Evolutionary conservation across 176 grass and related monocot species (phyloP).

Genomic region (Pontederia crassipes): DNA sequence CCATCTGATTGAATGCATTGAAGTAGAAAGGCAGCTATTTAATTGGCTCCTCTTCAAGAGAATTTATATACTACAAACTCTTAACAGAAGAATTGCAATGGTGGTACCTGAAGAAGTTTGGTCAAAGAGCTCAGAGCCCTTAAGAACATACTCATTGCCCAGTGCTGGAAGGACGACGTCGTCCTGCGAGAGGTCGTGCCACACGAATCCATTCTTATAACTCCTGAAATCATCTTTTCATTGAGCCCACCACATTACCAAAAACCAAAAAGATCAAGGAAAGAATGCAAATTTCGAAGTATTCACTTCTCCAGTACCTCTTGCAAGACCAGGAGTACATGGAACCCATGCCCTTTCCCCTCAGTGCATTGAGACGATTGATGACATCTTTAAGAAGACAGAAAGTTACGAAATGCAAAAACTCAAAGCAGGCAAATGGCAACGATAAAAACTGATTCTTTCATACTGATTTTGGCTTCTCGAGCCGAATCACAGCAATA

Average conservation of each 20-base stretch:
- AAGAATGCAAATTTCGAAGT: not conserved
- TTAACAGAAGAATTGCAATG: not conserved
- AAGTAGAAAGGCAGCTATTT: not conserved
- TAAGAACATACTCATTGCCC: slow-evolving; percentile 86
- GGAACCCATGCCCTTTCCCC: slow-evolving; percentile 66
- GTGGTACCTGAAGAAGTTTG: slow-evolving; percentile 48
- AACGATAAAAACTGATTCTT: too few relatives aligned
- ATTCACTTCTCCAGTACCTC: slow-evolving; percentile 31
- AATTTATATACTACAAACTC: not conserved
- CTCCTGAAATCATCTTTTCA: slow-evolving; percentile 34
- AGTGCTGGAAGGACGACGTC: slow-evolving; percentile 62
- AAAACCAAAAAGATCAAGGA: not conserved
- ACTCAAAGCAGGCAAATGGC: too few relatives aligned
- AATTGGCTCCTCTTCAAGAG: not conserved
- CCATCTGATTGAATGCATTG: slow-evolving; percentile 32
- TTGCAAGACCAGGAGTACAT: slow-evolving; percentile 98
- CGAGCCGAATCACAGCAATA: too few relatives aligned
- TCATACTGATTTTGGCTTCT: too few relatives aligned
- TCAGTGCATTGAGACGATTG: slow-evolving; percentile 60
- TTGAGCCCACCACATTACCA: not conserved
- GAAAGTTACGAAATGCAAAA: too few relatives aligned
- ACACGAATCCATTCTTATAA: slow-evolving; percentile 95
- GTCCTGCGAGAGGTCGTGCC: slow-evolving; percentile 80
- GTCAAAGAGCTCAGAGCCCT: slow-evolving; percentile 75
- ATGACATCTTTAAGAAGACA: slow-evolving; percentile 45